A percentile compares a stretch with the other conserved stretches of the same genome.
Conservation (phyloP, 257 asterid species). For the Solanum tarapatanum region DNA sequence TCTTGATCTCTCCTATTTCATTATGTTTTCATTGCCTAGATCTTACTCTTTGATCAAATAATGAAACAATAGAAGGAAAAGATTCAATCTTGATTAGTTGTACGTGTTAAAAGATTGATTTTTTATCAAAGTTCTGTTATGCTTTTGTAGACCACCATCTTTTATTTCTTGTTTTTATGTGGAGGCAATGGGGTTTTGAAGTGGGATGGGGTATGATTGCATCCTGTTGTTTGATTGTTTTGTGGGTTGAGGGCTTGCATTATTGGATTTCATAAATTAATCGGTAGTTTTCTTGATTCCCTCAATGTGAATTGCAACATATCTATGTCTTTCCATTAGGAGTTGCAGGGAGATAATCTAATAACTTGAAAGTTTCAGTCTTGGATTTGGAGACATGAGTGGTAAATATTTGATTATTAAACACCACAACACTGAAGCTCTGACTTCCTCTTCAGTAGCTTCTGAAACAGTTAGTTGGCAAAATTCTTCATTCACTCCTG, state of each 20-base stretch:
- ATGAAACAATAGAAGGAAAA: background rate
- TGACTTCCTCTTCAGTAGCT: background rate
- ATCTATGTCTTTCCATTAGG: background rate
- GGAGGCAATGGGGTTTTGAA: background rate
- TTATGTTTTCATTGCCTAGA: constrained; percentile 2
- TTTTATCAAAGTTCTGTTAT: background rate
- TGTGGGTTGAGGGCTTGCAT: background rate
- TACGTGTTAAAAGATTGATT: background rate
- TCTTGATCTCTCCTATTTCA: background rate
- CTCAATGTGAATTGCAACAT: background rate
- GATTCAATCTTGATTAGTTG: background rate
- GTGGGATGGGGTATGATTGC: background rate
- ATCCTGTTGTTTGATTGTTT: background rate
- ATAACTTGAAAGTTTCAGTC: background rate
- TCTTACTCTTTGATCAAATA: background rate
- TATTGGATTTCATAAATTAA: background rate
- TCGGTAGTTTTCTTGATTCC: background rate
- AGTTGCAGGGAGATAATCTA: background rate
- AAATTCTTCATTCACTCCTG: background rate
- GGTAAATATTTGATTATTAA: background rate
- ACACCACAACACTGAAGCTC: background rate
- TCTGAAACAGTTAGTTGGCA: background rate
- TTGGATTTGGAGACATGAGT: background rate
- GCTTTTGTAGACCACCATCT: background rate
- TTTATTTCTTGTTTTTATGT: background rate